Evolutionary conservation across 208 protist genomes (phyloP).

Genomic region (Leishmania guyanensis): DNA sequence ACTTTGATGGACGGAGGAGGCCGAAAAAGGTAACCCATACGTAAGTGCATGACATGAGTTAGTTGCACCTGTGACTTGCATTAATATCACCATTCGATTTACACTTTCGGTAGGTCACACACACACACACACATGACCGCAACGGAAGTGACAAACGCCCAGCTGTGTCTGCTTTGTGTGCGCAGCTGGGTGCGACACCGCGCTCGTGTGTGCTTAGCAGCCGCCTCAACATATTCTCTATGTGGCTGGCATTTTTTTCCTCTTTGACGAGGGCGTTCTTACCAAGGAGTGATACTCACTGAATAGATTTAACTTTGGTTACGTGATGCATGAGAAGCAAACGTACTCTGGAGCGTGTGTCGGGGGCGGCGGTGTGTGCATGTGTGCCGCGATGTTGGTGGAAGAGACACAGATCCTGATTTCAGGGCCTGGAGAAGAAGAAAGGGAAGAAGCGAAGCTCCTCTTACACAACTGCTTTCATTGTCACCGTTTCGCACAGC

Average conservation of each 20-base stretch:
- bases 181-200: neutral
- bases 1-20: conserved; percentile 1
- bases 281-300: neutral
- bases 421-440: too few species aligned
- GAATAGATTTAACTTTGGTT: neutral
- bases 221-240: neutral
- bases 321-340: neutral
- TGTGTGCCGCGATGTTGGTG: neutral
- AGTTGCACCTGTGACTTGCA: neutral
- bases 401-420: too few species aligned
- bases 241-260: neutral
- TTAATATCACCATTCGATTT: neutral
- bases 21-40: neutral
- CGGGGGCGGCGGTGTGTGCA: neutral
- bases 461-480: too few species aligned
- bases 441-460: too few species aligned
- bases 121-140: too few species aligned
- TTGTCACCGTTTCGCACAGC: conserved; percentile 2
- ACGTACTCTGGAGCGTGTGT: neutral
- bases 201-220: neutral
- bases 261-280: neutral
- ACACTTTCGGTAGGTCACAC: neutral
- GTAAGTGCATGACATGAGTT: neutral
- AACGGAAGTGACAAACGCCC: too few species aligned
- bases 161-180: neutral